Conservation (phyloP, 2,329 filamentous ascomycete genomes). For the Fusarium temperatum region DNA sequence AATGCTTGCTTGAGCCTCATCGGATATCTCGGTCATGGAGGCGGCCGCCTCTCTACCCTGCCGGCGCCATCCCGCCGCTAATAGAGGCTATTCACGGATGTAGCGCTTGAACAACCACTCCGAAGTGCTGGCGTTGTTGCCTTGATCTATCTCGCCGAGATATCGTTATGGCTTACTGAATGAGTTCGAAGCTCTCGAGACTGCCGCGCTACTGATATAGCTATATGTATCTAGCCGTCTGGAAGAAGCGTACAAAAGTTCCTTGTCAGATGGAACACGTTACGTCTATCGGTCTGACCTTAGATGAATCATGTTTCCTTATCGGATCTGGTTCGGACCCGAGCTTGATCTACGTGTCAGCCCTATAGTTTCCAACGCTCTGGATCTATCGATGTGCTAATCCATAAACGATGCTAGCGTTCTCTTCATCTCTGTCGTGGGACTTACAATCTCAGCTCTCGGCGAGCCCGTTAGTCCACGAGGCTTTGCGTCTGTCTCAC, state of each 20-base stretch:
- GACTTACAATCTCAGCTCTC: slow-evolving; percentile 7
- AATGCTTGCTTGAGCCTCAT: background rate
- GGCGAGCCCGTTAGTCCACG: slow-evolving; percentile 1
- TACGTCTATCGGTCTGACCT: background rate
- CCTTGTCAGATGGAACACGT: background rate
- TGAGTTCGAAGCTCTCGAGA: background rate
- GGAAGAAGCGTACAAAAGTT: background rate
- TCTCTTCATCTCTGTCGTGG: background rate
- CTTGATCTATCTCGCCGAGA: background rate
- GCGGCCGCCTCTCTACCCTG: background rate
- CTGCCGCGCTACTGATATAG: too few relatives aligned
- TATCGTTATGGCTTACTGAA: background rate
- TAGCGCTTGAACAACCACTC: background rate
- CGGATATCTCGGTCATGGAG: background rate
- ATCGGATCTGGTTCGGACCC: background rate
- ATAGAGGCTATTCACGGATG: background rate
- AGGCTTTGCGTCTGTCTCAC: background rate
- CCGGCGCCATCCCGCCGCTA: background rate
- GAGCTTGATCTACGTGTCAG: slow-evolving; percentile 13
- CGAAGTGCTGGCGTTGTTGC: background rate
- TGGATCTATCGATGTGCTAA: background rate
- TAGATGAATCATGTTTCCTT: background rate
- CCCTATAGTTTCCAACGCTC: slow-evolving; percentile 13
- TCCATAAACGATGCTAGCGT: slow-evolving; percentile 1
- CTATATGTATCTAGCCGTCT: background rate